phyloP scores from a whole-genome alignment of 1,284 basidiomycete species.

The Ustilago xerochloae region DNA sequence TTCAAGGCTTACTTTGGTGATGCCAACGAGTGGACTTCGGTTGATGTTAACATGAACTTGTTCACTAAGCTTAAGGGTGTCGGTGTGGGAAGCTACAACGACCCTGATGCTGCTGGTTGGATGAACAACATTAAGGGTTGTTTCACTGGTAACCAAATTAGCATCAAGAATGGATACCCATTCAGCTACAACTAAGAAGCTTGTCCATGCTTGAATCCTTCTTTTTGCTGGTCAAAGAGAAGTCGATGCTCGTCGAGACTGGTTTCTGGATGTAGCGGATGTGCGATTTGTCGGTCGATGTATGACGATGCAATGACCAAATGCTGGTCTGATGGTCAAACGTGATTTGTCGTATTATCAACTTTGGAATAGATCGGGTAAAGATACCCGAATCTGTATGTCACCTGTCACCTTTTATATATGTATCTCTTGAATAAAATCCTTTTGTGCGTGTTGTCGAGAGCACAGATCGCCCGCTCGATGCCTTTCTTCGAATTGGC shows the following conservation, averaged over 20 bases:
- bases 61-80: slow-evolving; percentile 47
- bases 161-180: slow-evolving; percentile 35
- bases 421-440: background rate
- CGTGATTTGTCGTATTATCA: background rate
- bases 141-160: slow-evolving; percentile 38
- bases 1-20: slow-evolving; percentile 51
- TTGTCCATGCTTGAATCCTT: too few species aligned
- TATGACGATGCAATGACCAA: background rate
- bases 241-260: background rate
- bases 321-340: background rate
- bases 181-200: slow-evolving; percentile 22
- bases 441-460: background rate
- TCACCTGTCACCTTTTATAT: slow-evolving; percentile 3
- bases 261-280: background rate
- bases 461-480: slow-evolving; percentile 23
- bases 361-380: background rate
- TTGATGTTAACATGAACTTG: slow-evolving; percentile 47
- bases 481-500: background rate
- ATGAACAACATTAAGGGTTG: slow-evolving; percentile 41
- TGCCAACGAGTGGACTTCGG: slow-evolving; percentile 45
- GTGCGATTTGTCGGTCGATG: background rate
- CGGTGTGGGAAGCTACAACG: slow-evolving; percentile 8
- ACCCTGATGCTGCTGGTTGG: slow-evolving; percentile 42
- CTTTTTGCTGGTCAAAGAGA: slow-evolving; percentile 16
- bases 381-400: background rate